A percentile compares a stretch with the other conserved stretches of the same genome.
Conservation (phyloP, 495 filamentous ascomycete species). For the Tuber melanosporum region DNA sequence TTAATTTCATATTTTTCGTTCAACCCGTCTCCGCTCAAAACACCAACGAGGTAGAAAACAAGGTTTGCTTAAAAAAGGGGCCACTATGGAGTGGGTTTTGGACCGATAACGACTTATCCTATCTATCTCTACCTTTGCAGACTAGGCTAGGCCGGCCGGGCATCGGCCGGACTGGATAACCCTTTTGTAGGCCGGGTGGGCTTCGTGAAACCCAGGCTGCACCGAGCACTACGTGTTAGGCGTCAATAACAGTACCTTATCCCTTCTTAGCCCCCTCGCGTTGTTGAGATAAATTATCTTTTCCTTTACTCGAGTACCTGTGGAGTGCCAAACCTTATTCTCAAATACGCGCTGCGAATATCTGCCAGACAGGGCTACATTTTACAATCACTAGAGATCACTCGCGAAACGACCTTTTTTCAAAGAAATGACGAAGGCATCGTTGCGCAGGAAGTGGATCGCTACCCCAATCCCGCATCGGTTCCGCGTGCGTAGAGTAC, state of each 20-base stretch:
- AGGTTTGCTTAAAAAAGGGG: not conserved
- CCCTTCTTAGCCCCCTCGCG: no score
- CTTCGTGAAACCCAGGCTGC: not conserved
- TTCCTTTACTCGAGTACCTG: not conserved
- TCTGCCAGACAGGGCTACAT: not conserved
- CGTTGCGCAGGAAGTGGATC: not conserved
- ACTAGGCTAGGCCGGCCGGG: not conserved
- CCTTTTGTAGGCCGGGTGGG: not conserved
- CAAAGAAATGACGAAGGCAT: not conserved
- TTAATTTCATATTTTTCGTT: no score
- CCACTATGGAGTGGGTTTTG: not conserved
- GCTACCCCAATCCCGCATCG: not conserved
- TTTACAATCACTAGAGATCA: not conserved
- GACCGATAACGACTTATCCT: not conserved
- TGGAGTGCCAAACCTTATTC: not conserved
- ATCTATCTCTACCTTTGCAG: not conserved
- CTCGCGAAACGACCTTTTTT: not conserved
- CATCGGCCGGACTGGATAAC: not conserved
- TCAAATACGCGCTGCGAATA: not conserved
- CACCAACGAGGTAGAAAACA: not conserved
- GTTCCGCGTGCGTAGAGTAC: not conserved
- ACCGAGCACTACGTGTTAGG: not conserved
- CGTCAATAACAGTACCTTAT: not conserved
- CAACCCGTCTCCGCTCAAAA: not conserved
- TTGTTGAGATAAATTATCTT: no score